Evolutionary conservation across 768 basidiomycete genomes (phyloP), one percentile per base, ranked within the genome.

Genomic region (Dacryopinax primogenitus): DNA sequence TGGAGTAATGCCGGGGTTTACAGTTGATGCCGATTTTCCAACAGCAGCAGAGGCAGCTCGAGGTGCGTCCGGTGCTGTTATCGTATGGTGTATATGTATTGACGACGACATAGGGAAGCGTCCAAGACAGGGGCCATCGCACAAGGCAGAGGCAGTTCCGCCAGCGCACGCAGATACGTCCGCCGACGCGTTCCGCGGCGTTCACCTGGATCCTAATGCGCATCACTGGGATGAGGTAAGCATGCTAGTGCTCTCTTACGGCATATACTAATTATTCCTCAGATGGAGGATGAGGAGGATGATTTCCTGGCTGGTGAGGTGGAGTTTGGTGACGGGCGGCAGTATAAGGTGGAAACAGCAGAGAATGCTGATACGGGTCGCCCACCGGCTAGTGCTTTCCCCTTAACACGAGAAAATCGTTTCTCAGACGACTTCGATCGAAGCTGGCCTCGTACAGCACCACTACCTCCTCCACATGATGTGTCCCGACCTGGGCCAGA

Each of bases 201-300:
- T 92, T 0, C 93, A 98, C 74, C 77, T 97, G 58, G 87, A 96
- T 75, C 90, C 93, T 62, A 94, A 94, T 70, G 85, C 89, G 1
- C 89, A 92, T 72, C 93, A 97, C 73, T 99, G 96, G 96, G 96
- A 97, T 70, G 93, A 96, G 82, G 94, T 97, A 30, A 13, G 51
- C 51, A 68, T 67, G 88, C 69, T 12, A 16, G 28, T 33, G 2
- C 45, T 37, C n/a, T 37, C n/a, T 33, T 6, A 33, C 21, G 1
- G 23, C 30, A 26, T 13, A 4, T 3, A 15, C 33, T 44, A 21
- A 33, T 67, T 18, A 51, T 15, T 4, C 35, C 28, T 32, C 71
- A 91, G 88, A 88, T 91, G 82, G 87, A 88, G 75, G 77, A 77
- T 39, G 94, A 95, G 68, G 90, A 93, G 66, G 88, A 92, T 72